Conservation (phyloP, 139 green algal genomes). For the Edaphochlamys debaryana region DNA sequence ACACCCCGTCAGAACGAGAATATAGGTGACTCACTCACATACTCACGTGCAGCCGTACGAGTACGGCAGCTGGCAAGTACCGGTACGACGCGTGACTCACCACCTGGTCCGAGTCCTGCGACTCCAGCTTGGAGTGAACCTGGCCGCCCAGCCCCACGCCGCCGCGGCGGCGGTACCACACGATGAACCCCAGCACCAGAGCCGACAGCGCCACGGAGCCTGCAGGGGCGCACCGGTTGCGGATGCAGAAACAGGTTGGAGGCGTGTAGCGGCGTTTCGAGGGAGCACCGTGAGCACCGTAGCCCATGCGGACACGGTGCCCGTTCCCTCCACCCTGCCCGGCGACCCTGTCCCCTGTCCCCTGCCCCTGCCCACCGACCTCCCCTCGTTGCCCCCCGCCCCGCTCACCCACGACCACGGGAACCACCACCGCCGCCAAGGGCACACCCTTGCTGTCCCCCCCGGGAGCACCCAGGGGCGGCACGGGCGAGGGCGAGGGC, state of each 20-base stretch:
- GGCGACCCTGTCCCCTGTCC: too few species aligned
- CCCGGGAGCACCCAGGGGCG: neutral
- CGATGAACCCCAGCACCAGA: neutral
- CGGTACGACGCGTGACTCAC: too few species aligned
- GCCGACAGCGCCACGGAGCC: neutral
- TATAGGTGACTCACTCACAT: too few species aligned
- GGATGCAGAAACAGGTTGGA: neutral
- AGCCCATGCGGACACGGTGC: too few species aligned
- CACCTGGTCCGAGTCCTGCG: neutral
- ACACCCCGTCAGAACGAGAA: neutral
- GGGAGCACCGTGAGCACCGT: neutral
- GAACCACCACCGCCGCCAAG: neutral
- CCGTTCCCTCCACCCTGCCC: too few species aligned
- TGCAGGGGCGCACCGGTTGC: neutral
- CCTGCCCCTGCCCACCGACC: too few species aligned
- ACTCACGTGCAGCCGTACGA: too few species aligned
- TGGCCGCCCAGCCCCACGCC: too few species aligned
- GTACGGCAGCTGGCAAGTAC: too few species aligned
- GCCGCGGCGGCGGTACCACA: neutral
- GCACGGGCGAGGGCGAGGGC: neutral
- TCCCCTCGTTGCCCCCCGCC: too few species aligned
- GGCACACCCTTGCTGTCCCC: neutral
- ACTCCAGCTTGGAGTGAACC: neutral
- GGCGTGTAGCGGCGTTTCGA: neutral
- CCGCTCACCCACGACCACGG: constrained; percentile 2